These are phyloP conservation scores for Pseudocercospora fijiensis DNA, from an alignment of 2,329 filamentous ascomycete genomes.

Conservation along the genomic window DNA sequence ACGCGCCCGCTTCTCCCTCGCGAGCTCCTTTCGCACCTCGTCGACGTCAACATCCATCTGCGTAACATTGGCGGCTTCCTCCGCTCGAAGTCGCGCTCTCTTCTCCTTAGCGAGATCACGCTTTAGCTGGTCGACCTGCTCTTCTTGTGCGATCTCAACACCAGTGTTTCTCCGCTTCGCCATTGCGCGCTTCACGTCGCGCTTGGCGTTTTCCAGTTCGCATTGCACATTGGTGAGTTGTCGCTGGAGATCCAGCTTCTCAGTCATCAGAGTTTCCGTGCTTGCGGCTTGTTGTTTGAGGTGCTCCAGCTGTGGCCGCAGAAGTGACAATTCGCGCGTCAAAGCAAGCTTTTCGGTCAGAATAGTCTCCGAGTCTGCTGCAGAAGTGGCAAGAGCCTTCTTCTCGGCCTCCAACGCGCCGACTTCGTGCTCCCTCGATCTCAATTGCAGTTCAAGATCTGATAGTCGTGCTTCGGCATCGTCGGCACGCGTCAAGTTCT, in stretches of 20 bases:
- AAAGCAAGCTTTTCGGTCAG: slow-evolving; percentile 65
- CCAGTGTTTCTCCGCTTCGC: slow-evolving; percentile 53
- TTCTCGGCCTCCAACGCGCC: slow-evolving; percentile 68
- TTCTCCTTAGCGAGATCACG: slow-evolving; percentile 49
- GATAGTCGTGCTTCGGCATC: slow-evolving; percentile 49
- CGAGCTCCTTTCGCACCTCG: slow-evolving; percentile 37
- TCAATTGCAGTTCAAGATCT: slow-evolving; percentile 52
- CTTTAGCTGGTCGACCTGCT: slow-evolving; percentile 47
- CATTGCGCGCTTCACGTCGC: slow-evolving; percentile 60
- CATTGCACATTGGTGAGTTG: slow-evolving; percentile 75
- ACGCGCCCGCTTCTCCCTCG: slow-evolving; percentile 35
- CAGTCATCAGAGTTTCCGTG: slow-evolving; percentile 68
- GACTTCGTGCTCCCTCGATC: slow-evolving; percentile 55
- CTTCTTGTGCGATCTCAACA: slow-evolving; percentile 46
- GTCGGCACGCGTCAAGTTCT: slow-evolving; percentile 48
- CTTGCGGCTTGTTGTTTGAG: slow-evolving; percentile 57
- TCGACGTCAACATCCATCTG: slow-evolving; percentile 37
- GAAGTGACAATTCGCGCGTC: slow-evolving; percentile 57
- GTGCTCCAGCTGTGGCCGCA: slow-evolving; percentile 64
- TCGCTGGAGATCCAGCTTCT: slow-evolving; percentile 77
- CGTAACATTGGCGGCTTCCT: slow-evolving; percentile 37
- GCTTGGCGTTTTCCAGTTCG: slow-evolving; percentile 78
- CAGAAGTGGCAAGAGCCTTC: slow-evolving; percentile 63
- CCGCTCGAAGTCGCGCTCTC: slow-evolving; percentile 46
- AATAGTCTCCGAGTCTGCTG: slow-evolving; percentile 68